A percentile compares a stretch with the other conserved stretches of the same genome.
Evolutionary conservation across 2,329 filamentous ascomycete genomes (phyloP).

Genomic region (Verticillium alfalfae): DNA sequence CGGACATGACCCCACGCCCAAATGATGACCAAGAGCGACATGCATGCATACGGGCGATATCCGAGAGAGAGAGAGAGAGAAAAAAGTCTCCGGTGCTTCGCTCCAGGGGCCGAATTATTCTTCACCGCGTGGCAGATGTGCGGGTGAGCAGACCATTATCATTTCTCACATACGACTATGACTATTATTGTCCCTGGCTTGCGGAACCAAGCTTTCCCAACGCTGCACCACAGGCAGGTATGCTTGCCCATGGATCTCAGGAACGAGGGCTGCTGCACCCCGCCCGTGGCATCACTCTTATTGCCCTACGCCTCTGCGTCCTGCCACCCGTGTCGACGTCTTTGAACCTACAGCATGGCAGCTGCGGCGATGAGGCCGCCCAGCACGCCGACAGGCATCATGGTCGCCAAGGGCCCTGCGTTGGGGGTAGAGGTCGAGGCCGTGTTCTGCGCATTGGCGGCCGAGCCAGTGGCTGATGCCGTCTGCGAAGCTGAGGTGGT

Average conservation of each 20-base stretch:
- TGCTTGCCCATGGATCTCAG: background rate
- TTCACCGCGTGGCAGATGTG: background rate
- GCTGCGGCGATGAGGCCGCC: conserved; percentile 9
- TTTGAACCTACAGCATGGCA: conserved; percentile 1
- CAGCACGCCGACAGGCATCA: conserved; percentile 6
- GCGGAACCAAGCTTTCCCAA: background rate
- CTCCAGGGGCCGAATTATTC: too few relatives aligned
- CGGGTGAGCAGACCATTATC: background rate
- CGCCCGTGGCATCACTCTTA: background rate
- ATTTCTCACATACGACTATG: background rate
- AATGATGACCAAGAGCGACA: background rate
- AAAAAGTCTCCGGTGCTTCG: too few relatives aligned
- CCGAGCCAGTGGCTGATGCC: background rate
- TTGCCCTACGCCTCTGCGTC: background rate
- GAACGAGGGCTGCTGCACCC: background rate
- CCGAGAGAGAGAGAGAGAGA: background rate
- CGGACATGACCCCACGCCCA: background rate
- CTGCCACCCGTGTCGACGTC: background rate
- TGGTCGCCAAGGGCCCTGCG: conserved; percentile 3
- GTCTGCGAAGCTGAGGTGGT: conserved; percentile 12
- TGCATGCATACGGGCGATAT: background rate
- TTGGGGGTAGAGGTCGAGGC: conserved; percentile 4
- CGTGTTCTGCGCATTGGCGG: background rate
- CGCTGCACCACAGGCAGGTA: background rate
- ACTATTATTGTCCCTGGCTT: background rate